Conservation (phyloP, 257 asterid genomes). For the Solanum pimpinellifolium region DNA sequence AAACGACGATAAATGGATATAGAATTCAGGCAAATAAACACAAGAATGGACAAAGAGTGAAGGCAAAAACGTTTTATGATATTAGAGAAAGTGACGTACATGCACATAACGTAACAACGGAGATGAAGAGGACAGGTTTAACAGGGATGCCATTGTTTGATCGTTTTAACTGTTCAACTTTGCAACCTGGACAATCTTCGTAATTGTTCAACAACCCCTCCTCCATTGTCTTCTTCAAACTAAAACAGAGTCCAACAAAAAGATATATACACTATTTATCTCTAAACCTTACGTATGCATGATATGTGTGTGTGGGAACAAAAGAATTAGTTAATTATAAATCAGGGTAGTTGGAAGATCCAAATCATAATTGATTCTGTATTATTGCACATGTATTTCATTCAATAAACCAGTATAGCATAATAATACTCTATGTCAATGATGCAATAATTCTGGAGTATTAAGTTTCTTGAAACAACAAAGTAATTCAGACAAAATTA, state of each 20-base stretch:
- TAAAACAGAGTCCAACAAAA: not conserved
- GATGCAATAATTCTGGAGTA: too few relatives aligned
- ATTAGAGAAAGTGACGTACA: not conserved
- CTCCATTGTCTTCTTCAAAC: not conserved
- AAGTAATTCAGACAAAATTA: too few relatives aligned
- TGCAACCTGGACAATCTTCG: constrained; percentile 25
- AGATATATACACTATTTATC: not conserved
- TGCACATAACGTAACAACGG: constrained; percentile 28
- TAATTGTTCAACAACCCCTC: not conserved
- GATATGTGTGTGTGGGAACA: not conserved
- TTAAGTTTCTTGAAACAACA: too few relatives aligned
- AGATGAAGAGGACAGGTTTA: constrained; percentile 30
- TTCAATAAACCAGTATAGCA: too few relatives aligned
- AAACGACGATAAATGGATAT: too few relatives aligned
- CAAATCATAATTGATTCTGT: not conserved
- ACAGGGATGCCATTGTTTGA: constrained; percentile 23
- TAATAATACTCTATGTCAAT: too few relatives aligned
- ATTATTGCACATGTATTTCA: too few relatives aligned
- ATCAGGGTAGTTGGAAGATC: not conserved
- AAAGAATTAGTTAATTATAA: not conserved
- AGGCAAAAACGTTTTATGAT: too few relatives aligned
- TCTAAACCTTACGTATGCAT: not conserved
- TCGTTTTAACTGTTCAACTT: constrained; percentile 21
- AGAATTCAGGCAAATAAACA: too few relatives aligned
- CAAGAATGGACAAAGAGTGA: too few relatives aligned